Conservation (phyloP, 139 green algal species). For the Zygnema circumcarinatum region DNA sequence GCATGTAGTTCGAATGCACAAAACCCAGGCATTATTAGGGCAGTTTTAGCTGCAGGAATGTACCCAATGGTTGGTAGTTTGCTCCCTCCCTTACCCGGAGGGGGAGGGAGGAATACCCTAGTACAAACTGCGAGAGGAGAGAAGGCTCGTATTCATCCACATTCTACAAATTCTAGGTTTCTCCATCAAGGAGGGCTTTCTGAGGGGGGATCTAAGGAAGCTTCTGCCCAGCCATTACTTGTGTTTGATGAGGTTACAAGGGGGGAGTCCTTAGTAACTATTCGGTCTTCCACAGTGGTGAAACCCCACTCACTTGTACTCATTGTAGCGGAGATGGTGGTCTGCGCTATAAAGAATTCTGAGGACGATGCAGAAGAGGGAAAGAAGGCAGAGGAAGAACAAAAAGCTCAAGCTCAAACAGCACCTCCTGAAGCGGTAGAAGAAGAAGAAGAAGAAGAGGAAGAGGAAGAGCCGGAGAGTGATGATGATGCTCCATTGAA, state of each 20-base stretch:
- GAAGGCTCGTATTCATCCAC: constrained; percentile 56
- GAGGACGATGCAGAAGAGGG: constrained; percentile 3
- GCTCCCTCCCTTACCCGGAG: constrained; percentile 1
- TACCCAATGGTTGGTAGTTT: constrained; percentile 56
- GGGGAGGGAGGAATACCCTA: not conserved
- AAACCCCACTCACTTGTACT: constrained; percentile 40
- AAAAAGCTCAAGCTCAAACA: not conserved
- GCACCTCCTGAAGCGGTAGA: constrained; percentile 8
- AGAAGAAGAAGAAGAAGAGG: constrained; percentile 29
- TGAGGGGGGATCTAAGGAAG: not conserved
- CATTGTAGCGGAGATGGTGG: constrained; percentile 55
- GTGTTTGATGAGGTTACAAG: constrained; percentile 58
- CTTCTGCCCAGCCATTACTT: constrained; percentile 24
- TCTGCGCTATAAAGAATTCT: constrained; percentile 8
- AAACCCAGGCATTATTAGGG: constrained; percentile 45
- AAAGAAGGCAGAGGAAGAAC: not conserved
- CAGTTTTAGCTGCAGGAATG: constrained; percentile 50
- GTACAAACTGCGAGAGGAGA: constrained; percentile 40
- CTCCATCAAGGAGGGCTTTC: not conserved
- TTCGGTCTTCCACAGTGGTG: constrained; percentile 46
- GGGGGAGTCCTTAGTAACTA: constrained; percentile 34
- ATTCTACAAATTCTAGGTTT: constrained; percentile 49
- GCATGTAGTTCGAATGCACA: constrained; percentile 49
- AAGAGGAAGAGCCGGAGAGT: constrained; percentile 17
- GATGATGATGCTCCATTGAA: constrained; percentile 26